Conservation (phyloP, 352 stramenopile genomes). For the Phytophthora crassamura region DNA sequence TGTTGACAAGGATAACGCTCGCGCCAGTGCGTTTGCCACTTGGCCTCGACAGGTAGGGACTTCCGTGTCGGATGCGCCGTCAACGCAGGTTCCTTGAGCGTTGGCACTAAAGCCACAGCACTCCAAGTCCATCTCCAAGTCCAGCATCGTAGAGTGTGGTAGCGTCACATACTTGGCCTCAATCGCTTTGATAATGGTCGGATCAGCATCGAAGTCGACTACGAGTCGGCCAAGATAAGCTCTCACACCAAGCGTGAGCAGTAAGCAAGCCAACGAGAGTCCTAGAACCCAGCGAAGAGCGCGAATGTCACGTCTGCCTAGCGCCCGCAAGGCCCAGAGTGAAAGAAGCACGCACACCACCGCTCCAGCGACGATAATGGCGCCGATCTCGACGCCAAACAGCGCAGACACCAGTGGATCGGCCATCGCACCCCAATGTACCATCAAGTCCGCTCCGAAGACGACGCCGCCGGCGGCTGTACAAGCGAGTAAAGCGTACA, state of each 20-base stretch:
- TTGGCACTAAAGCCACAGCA: conserved; percentile 55
- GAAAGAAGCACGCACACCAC: conserved; percentile 38
- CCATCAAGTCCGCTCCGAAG: conserved; percentile 51
- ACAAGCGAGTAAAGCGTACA: conserved; percentile 42
- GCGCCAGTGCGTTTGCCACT: conserved; percentile 24
- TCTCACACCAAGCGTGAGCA: conserved; percentile 35
- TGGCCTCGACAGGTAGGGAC: conserved; percentile 40
- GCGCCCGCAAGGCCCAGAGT: conserved; percentile 30
- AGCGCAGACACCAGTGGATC: conserved; percentile 42
- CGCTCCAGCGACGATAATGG: conserved; percentile 16
- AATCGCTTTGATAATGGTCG: conserved; percentile 38
- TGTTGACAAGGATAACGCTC: conserved; percentile 22
- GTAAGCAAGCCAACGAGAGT: conserved; percentile 39
- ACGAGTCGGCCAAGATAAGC: conserved; percentile 41
- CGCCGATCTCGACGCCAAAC: conserved; percentile 52
- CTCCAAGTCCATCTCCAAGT: conserved; percentile 50
- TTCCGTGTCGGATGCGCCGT: not conserved
- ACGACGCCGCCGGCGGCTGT: conserved; percentile 30
- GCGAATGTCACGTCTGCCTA: conserved; percentile 41
- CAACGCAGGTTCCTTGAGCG: conserved; percentile 43
- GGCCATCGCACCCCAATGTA: conserved; percentile 44
- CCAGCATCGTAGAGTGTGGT: conserved; percentile 26
- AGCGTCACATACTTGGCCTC: conserved; percentile 43
- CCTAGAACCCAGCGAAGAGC: conserved; percentile 41
- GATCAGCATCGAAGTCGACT: conserved; percentile 44